These are phyloP conservation scores for Eimeria tenella DNA, from an alignment of 169 alveolate species.

Conservation along the genomic window DNA sequence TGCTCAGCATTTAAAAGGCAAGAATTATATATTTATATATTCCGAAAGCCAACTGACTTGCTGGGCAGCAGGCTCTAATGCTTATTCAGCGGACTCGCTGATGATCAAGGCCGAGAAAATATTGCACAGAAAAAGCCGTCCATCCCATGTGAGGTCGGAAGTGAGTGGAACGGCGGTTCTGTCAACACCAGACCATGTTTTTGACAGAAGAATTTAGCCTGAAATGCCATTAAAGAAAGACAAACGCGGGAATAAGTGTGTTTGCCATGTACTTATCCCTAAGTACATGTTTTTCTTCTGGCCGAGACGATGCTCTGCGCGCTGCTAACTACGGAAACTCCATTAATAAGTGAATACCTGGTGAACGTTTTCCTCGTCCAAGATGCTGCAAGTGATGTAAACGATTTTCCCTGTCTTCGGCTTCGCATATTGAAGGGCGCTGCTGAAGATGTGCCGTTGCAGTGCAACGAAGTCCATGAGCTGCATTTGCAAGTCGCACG, in stretches of 20 bases:
- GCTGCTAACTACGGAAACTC: too few relatives aligned
- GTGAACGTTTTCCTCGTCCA: conserved; percentile 90
- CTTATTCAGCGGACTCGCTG: too few relatives aligned
- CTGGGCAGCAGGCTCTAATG: too few relatives aligned
- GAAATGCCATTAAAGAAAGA: conserved; percentile 75
- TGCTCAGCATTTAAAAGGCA: too few relatives aligned
- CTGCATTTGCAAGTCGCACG: conserved; percentile 1
- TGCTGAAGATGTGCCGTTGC: conserved; percentile 88
- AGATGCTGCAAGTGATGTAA: conserved; percentile 93
- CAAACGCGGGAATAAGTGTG: neutral
- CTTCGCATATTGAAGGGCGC: conserved; percentile 86
- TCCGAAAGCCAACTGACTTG: too few relatives aligned
- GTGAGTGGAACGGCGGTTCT: conserved; percentile 90
- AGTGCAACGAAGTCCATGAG: conserved; percentile 76
- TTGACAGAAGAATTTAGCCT: conserved; percentile 83
- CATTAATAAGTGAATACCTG: conserved; percentile 80
- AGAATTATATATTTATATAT: too few relatives aligned
- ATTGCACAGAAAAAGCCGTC: conserved; percentile 96
- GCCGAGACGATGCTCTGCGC: neutral
- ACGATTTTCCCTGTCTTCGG: conserved; percentile 92
- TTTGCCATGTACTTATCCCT: neutral
- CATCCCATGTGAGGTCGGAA: conserved; percentile 95
- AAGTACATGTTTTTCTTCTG: neutral
- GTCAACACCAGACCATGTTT: conserved; percentile 86
- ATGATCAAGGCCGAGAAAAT: conserved; percentile 63